Conservation (phyloP, 2,329 filamentous ascomycete species). For the Fusarium acutatum region DNA sequence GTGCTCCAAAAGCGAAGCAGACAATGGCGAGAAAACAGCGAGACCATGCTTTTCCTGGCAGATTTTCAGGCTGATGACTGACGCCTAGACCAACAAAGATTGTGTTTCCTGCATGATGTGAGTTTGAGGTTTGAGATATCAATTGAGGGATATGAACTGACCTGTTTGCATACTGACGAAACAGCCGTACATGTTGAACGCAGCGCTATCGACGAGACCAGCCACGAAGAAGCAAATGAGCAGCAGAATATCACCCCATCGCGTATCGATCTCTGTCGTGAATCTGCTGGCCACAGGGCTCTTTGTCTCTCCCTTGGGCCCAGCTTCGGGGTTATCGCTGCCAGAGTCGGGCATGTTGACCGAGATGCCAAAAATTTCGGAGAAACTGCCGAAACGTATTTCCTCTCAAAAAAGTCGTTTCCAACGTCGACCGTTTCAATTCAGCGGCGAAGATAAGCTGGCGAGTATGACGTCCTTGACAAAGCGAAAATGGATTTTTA, state of each 20-base stretch:
- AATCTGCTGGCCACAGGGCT: conserved; percentile 17
- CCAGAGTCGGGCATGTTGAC: conserved; percentile 22
- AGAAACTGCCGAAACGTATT: no score
- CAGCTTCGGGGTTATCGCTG: conserved; percentile 28
- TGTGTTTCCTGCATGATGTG: conserved; percentile 35
- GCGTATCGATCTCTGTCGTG: conserved; percentile 27
- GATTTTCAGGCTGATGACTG: conserved; percentile 39
- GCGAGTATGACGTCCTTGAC: not conserved
- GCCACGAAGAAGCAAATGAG: conserved; percentile 40
- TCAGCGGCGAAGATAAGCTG: not conserved
- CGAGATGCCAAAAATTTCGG: no score
- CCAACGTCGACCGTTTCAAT: not conserved
- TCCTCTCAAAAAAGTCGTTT: no score
- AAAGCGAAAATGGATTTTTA: not conserved
- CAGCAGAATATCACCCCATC: conserved; percentile 38
- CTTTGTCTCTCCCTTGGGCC: conserved; percentile 2
- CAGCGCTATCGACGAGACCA: conserved; percentile 40
- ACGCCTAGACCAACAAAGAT: conserved; percentile 41
- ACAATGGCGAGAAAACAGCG: conserved; percentile 42
- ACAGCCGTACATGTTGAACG: conserved; percentile 43
- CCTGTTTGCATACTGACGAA: conserved; percentile 44
- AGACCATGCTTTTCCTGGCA: conserved; percentile 39
- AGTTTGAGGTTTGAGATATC: not conserved
- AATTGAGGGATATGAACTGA: not conserved
- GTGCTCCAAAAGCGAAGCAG: conserved; percentile 37